phyloP scores from a whole-genome alignment of 1,284 basidiomycete species.

The Leccinum angustisporum region DNA sequence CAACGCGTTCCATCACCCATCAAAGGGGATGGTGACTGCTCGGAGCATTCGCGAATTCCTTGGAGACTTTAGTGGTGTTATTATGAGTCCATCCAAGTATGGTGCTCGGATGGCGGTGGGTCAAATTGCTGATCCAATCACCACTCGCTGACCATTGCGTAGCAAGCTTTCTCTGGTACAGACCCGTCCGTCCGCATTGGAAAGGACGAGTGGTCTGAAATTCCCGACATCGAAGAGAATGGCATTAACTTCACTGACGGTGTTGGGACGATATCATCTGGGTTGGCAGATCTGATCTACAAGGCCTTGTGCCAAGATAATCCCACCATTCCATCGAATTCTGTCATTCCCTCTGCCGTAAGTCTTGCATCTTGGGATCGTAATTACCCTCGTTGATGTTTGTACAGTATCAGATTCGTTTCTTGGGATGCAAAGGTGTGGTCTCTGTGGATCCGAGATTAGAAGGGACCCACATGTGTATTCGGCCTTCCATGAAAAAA shows the following conservation, averaged over 20 bases:
- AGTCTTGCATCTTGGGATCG: conserved; percentile 25
- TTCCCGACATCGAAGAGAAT: conserved; percentile 50
- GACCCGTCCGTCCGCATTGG: conserved; percentile 63
- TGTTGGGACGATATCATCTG: conserved; percentile 68
- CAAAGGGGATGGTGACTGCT: conserved; percentile 47
- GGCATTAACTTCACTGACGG: conserved; percentile 69
- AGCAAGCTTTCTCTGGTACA: conserved; percentile 80
- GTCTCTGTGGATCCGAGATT: conserved; percentile 62
- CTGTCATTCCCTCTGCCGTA: conserved; percentile 59
- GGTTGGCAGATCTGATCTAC: conserved; percentile 61
- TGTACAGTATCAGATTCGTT: conserved; percentile 69
- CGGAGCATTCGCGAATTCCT: conserved; percentile 57
- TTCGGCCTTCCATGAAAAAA: conserved; percentile 75
- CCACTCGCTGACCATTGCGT: conserved; percentile 9
- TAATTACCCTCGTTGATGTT: neutral
- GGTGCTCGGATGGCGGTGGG: conserved; percentile 70
- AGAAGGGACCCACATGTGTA: conserved; percentile 51
- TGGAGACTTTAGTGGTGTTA: conserved; percentile 62
- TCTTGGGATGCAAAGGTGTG: conserved; percentile 77
- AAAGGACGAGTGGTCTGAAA: conserved; percentile 57
- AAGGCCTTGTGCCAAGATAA: conserved; percentile 46
- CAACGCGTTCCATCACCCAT: conserved; percentile 52
- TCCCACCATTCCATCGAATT: conserved; percentile 33
- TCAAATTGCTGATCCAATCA: neutral
- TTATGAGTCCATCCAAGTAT: conserved; percentile 68